These are phyloP conservation scores for Lanmaoa pseudosensibilis DNA, from an alignment of 768 basidiomycete species.

Conservation along the genomic window DNA sequence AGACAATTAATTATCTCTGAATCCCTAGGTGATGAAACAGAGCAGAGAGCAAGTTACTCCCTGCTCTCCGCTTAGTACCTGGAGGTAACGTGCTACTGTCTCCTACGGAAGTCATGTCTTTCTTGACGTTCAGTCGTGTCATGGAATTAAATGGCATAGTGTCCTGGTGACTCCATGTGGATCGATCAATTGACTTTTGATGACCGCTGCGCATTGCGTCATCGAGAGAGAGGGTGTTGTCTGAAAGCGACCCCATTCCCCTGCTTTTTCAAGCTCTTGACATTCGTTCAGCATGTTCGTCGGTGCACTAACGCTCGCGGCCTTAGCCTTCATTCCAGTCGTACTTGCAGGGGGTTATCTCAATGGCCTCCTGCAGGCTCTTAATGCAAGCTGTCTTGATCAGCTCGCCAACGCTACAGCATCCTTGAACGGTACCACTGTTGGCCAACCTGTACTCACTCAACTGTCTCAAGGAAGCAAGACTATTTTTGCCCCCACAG, in stretches of 20 bases:
- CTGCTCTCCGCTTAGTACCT: neutral
- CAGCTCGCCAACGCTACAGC: slow-evolving; percentile 40
- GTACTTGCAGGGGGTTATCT: slow-evolving; percentile 36
- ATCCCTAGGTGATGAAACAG: neutral
- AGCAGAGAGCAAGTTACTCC: neutral
- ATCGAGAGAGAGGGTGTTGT: slow-evolving; percentile 3
- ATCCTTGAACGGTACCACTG: slow-evolving; percentile 43
- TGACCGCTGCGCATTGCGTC: slow-evolving; percentile 33
- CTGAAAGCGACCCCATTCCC: neutral
- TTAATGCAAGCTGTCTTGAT: slow-evolving; percentile 42
- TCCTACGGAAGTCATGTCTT: neutral
- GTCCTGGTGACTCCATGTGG: neutral
- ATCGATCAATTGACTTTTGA: slow-evolving; percentile 2
- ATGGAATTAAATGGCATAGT: neutral
- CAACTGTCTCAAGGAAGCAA: slow-evolving; percentile 44
- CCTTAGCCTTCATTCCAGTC: slow-evolving; percentile 27
- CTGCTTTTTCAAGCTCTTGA: neutral
- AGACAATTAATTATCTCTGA: neutral
- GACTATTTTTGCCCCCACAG: slow-evolving; percentile 58
- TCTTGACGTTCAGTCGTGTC: neutral
- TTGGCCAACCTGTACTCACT: slow-evolving; percentile 45
- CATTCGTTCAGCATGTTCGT: slow-evolving; percentile 22
- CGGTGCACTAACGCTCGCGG: neutral
- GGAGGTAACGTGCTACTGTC: neutral
- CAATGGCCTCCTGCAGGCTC: slow-evolving; percentile 35